Conservation (phyloP, 2,329 filamentous ascomycete genomes). For the Colletotrichum sp. region DNA sequence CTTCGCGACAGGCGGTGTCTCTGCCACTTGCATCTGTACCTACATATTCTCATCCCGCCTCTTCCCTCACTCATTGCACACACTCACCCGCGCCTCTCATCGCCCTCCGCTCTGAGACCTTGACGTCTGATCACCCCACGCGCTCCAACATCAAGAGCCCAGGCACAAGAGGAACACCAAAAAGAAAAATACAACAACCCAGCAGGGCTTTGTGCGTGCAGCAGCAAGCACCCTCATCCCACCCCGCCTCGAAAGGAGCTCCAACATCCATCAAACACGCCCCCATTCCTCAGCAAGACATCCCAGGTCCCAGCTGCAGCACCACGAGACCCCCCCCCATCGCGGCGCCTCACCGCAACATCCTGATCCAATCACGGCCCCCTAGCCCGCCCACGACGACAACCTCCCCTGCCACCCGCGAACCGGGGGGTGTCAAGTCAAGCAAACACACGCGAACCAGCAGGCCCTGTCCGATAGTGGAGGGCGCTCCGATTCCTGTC, state of each 20-base stretch:
- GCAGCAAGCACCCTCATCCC: background rate
- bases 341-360: slow-evolving; percentile 19
- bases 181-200: background rate
- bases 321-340: slow-evolving; percentile 12
- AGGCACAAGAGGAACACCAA: background rate
- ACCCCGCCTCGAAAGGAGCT: background rate
- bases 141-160: background rate
- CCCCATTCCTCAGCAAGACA: slow-evolving; percentile 22
- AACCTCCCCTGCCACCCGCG: slow-evolving; percentile 13
- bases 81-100: background rate
- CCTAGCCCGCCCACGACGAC: slow-evolving; percentile 13
- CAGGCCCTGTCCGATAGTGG: background rate
- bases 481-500: background rate
- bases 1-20: background rate
- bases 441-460: background rate
- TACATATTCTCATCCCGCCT: slow-evolving; percentile 1
- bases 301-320: slow-evolving; percentile 19
- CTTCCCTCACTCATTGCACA: background rate
- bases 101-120: background rate
- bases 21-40: background rate
- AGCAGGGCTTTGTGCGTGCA: background rate
- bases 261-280: background rate
- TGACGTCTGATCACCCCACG: background rate
- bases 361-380: slow-evolving; percentile 17
- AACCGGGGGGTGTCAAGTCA: background rate